A percentile compares a stretch with the other conserved stretches of the same genome.
These are phyloP conservation scores for Gossypium trilobum DNA, from an alignment of 441 rosid genomes.

Conservation along the genomic window DNA sequence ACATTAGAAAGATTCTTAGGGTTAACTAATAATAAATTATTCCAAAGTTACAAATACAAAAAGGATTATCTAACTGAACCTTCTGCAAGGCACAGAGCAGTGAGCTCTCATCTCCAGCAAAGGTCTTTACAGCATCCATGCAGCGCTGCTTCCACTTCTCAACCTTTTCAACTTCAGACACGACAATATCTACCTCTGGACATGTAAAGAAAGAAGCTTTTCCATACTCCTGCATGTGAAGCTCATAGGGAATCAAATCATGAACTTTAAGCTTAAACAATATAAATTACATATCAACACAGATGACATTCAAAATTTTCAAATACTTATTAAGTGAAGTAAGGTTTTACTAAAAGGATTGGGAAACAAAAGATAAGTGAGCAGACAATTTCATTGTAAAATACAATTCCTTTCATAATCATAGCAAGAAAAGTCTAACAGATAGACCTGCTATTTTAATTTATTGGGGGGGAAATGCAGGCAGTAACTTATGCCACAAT, in stretches of 20 bases:
- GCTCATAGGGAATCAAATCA: not conserved
- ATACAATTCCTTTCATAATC: not conserved
- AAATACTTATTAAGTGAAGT: not conserved
- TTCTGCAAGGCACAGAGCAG: slow-evolving; percentile 36
- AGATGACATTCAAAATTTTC: slow-evolving; percentile 1
- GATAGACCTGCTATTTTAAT: not conserved
- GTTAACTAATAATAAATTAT: not conserved
- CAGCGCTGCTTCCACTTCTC: slow-evolving; percentile 49
- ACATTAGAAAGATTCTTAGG: slow-evolving; percentile 1
- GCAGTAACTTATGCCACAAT: not conserved
- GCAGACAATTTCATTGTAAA: not conserved
- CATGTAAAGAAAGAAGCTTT: slow-evolving; percentile 43
- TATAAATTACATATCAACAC: not conserved
- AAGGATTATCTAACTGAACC: slow-evolving; percentile 26
- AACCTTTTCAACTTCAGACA: slow-evolving; percentile 45
- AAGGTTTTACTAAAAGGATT: not conserved
- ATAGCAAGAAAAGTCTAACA: not conserved
- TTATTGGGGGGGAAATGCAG: not conserved
- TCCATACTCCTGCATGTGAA: slow-evolving; percentile 41
- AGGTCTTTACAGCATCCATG: slow-evolving; percentile 24
- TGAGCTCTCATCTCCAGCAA: slow-evolving; percentile 25
- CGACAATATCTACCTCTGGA: slow-evolving; percentile 39
- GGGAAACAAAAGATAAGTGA: not conserved
- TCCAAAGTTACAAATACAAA: slow-evolving; percentile 1
- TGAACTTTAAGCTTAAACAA: not conserved